Evolutionary conservation across 148 eudicot genomes (phyloP), one percentile per base, ranked within the genome.

Genomic region (Bassia scoparia): DNA sequence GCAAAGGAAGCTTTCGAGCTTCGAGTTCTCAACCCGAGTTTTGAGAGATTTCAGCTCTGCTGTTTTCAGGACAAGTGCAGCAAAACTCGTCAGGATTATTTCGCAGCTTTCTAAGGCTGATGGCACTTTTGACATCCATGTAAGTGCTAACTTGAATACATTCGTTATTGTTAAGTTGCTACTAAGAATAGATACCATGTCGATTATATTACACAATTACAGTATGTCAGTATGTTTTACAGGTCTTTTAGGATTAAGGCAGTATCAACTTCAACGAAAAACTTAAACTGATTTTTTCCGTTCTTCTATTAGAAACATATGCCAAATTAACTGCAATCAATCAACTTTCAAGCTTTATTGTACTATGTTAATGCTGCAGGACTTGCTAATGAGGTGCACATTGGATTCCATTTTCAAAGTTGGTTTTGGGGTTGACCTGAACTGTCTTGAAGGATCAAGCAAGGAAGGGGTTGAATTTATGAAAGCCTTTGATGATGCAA

Each of bases 401-500:
- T 56, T 93, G 48, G 96, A 92, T 63, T 84, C 93, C 0, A 90
- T 93, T 69, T 88, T 93, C 84, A 87, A 86, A 83, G 93, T 93
- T 16, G 93, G 93, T 52, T 88, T 93, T 73, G 96, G 98, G 76
- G 91, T 88, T 37, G 98, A 90, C 7, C 79, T 93, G 56, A 81
- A 90, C 71, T 87, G 93, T 61, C 82, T 93, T 6, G 83, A 87
- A 31, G 90, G 88, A 72, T 88, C 93, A 71, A 86, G 81, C 76
- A 73, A 78, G 65, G 82, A 82, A 21, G 91, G 96, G 26, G 56
- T 52, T 21, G 56, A 73, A 27, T 90, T 88, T 35, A 88, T 90
- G 72, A 90, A 82, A 75, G 90, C 98, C 49, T 93, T 90, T 50
- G 96, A 93, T 79, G 90, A 87, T 46, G 88, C 93, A 17, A 87